A percentile compares a stretch with the other conserved stretches of the same genome.
Evolutionary conservation across 768 basidiomycete species (phyloP).

Genomic region (Suillus subluteus): DNA sequence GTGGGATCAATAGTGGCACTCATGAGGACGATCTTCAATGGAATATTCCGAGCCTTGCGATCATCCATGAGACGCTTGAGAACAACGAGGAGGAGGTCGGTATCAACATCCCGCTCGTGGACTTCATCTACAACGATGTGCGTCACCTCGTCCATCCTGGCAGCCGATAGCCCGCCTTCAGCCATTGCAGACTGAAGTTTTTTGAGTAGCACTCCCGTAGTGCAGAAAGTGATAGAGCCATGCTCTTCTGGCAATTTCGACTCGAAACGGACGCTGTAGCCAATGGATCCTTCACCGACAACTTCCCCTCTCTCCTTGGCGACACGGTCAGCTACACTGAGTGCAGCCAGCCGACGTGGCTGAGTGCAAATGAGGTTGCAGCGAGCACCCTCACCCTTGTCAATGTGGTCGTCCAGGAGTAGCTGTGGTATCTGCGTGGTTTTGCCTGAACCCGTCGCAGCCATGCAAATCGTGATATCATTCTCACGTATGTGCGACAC

Average conservation of each 20-base stretch:
- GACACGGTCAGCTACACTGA: conserved; percentile 89
- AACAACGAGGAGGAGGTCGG: conserved; percentile 86
- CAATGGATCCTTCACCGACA: conserved; percentile 69
- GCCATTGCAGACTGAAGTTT: conserved; percentile 77
- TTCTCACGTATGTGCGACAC: conserved; percentile 70
- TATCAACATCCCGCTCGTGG: conserved; percentile 94
- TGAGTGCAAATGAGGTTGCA: conserved; percentile 96
- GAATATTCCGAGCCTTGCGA: conserved; percentile 66
- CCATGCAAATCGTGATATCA: conserved; percentile 89
- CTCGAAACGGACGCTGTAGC: conserved; percentile 94
- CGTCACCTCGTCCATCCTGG: conserved; percentile 73
- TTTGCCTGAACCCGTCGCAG: conserved; percentile 90
- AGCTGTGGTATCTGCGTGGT: conserved; percentile 95
- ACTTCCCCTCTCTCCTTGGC: conserved; percentile 83
- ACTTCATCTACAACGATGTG: conserved; percentile 96
- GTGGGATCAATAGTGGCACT: conserved; percentile 93
- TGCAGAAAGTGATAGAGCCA: conserved; percentile 91
- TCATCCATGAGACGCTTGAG: conserved; percentile 82
- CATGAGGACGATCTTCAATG: conserved; percentile 90
- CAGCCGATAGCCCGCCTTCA: conserved; percentile 37
- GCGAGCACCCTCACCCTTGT: conserved; percentile 73
- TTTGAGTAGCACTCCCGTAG: conserved; percentile 88
- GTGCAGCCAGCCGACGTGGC: conserved; percentile 88
- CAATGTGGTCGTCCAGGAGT: conserved; percentile 83
- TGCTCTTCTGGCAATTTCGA: conserved; percentile 74